phyloP scores from a whole-genome alignment of 371 early-diverging fungal genomes.

The Actinomortierella wolfii region DNA sequence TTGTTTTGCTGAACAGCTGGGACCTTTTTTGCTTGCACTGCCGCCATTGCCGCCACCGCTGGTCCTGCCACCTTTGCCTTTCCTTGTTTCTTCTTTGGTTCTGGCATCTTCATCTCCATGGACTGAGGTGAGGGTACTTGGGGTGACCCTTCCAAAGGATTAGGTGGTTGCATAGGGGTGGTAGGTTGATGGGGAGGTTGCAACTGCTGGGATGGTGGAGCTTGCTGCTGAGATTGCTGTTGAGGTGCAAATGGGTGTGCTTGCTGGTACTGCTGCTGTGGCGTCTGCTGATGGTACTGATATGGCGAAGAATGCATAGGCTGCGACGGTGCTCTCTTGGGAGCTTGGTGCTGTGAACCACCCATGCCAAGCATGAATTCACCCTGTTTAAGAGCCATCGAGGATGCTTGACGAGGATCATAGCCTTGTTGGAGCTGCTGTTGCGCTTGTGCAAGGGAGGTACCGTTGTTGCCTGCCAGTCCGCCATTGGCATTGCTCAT shows the following conservation, averaged over 20 bases:
- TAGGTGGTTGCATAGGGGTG: conserved; percentile 29
- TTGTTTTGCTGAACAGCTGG: conserved; percentile 2
- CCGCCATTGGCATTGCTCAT: conserved; percentile 1
- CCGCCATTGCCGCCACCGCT: conserved; percentile 19
- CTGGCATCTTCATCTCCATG: conserved; percentile 14
- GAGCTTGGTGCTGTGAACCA: not conserved
- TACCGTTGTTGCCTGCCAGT: conserved; percentile 14
- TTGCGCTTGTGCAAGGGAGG: conserved; percentile 35
- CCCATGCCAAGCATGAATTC: conserved; percentile 39
- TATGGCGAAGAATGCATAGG: conserved; percentile 34
- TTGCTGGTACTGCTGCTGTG: conserved; percentile 39
- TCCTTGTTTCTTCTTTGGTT: conserved; percentile 32
- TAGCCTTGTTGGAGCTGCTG: conserved; percentile 25
- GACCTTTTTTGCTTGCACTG: conserved; percentile 25
- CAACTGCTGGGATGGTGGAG: conserved; percentile 19
- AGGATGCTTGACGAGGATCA: conserved; percentile 28
- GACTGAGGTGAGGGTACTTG: conserved; percentile 34
- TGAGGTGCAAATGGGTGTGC: conserved; percentile 22
- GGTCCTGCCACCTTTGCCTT: conserved; percentile 20
- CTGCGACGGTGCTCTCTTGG: conserved; percentile 22
- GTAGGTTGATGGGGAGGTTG: conserved; percentile 36
- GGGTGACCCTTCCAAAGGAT: conserved; percentile 38
- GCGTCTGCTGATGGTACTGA: conserved; percentile 40
- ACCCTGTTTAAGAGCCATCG: conserved; percentile 22
- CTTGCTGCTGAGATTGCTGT: conserved; percentile 37